Evolutionary conservation across 352 stramenopile species (phyloP).

Genomic region (Globisporangium carolinianum): DNA sequence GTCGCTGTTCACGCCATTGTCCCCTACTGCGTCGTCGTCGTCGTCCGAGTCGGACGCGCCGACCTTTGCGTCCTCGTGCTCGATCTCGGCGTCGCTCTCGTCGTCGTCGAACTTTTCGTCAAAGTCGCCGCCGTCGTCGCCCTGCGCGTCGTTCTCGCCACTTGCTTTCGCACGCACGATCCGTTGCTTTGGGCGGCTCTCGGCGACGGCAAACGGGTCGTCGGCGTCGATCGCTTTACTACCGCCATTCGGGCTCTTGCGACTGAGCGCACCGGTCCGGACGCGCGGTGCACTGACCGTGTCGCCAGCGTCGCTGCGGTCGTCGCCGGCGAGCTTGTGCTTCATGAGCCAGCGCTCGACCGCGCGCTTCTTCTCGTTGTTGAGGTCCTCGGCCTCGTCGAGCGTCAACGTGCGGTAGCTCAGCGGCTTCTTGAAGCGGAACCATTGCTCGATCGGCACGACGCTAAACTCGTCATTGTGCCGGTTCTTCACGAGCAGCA

Average conservation of each 20-base stretch:
- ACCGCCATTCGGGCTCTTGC: conserved; percentile 6
- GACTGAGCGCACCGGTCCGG: conserved; percentile 53
- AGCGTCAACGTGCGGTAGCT: conserved; percentile 81
- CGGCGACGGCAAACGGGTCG: conserved; percentile 63
- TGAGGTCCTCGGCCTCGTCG: conserved; percentile 80
- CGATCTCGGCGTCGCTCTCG: conserved; percentile 79
- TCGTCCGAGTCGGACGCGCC: conserved; percentile 69
- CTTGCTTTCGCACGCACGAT: conserved; percentile 42
- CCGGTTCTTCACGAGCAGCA: conserved; percentile 81
- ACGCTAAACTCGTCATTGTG: conserved; percentile 86
- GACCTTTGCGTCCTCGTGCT: conserved; percentile 59
- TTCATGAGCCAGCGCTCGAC: conserved; percentile 87
- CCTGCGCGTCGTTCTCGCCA: conserved; percentile 44
- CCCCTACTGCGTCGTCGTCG: conserved; percentile 70
- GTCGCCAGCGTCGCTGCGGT: conserved; percentile 47
- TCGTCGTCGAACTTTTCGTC: conserved; percentile 86
- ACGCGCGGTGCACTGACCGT: conserved; percentile 60
- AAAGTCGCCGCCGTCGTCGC: conserved; percentile 81
- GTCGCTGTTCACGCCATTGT: conserved; percentile 32
- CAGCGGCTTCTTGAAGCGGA: conserved; percentile 86
- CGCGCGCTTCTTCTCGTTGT: conserved; percentile 86
- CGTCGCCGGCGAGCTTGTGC: conserved; percentile 76
- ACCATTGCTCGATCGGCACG: conserved; percentile 85
- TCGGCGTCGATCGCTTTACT: conserved; percentile 37
- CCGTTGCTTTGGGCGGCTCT: conserved; percentile 36